Conservation (phyloP, 2,329 filamentous ascomycete genomes). For the Falciphora oryzae region DNA sequence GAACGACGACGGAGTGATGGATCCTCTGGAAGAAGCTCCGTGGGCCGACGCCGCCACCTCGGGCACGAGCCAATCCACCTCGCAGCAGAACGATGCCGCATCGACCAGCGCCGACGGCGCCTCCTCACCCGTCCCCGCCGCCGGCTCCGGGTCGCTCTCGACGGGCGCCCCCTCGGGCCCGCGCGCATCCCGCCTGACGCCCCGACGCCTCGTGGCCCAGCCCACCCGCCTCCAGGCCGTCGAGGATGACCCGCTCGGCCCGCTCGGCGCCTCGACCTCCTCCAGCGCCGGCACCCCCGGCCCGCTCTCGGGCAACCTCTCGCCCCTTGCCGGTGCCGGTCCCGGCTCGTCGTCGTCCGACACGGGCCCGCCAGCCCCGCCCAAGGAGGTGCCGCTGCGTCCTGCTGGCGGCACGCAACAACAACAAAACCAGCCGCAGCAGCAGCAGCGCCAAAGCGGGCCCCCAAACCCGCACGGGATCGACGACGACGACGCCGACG, state of each 20-base stretch:
- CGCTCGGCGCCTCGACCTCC: constrained; percentile 50
- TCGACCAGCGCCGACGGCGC: constrained; percentile 16
- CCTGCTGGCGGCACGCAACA: constrained; percentile 24
- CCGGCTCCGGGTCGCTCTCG: constrained; percentile 17
- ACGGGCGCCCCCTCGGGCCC: constrained; percentile 21
- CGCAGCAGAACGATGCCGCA: constrained; percentile 16
- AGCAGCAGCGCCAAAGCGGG: constrained; percentile 28
- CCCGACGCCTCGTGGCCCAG: constrained; percentile 64
- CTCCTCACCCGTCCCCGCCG: constrained; percentile 10
- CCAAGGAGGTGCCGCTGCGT: constrained; percentile 55
- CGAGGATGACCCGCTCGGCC: constrained; percentile 69
- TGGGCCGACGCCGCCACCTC: constrained; percentile 42
- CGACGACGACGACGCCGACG: constrained; percentile 63
- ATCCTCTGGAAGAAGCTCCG: constrained; percentile 45
- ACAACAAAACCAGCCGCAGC: constrained; percentile 12
- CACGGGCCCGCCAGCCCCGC: constrained; percentile 60
- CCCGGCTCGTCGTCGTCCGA: constrained; percentile 16
- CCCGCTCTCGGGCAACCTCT: constrained; percentile 25
- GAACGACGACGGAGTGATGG: constrained; percentile 28
- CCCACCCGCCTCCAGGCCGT: constrained; percentile 73
- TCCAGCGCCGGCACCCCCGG: constrained; percentile 40
- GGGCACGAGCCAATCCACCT: constrained; percentile 16
- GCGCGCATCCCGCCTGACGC: constrained; percentile 40
- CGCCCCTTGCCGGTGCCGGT: constrained; percentile 13
- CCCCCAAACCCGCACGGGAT: constrained; percentile 58